Base-by-base conservation (phyloP, 345 rosid species). In the Eucalyptus decipiens region DNA sequence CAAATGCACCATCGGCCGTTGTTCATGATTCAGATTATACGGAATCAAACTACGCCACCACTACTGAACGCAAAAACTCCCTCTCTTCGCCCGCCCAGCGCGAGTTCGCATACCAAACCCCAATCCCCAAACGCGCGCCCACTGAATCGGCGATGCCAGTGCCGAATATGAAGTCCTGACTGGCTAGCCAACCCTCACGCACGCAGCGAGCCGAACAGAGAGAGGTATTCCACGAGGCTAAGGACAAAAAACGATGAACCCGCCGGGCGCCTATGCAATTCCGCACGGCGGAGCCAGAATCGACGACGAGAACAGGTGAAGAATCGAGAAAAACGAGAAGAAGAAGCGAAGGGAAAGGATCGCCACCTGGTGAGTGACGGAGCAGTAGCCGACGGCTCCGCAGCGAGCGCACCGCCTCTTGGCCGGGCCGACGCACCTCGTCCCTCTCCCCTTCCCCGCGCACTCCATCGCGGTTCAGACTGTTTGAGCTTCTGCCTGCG, bases 381-480 rank as follows among this genome's bases (percentile, higher is more conserved):
- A 97, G 94, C 99, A 97, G 90, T 97, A 97, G 40, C 94, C 91
- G 37, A 97, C 98, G 69, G 97, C 98, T 86, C 96, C 96, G 88
- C 99, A 97, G 18, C 94, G 93, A 80, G 93, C 93, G 37, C 99
- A 96, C 37, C 95, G 96, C 85, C 96, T 92, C 15, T 93, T 92
- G 26, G 97, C 92, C 0, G 94, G 96, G 67, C 97, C 98, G 42
- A 90, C 87, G 92, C 99, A 97, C 86, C 95, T 93, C 86, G 90
- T 90, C 67, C 94, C 95, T 3, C 92, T 89, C 11, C 98, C 97
- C 91, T 93, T 94, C 32, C 94, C 98, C 11, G 97, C 96, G 89
- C 99, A 97, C 91, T 96, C 99, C 99, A 96, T 97, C 60, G 54
- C 62, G 43, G 50, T 69, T 23, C 7, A 21, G 83, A 0, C 47